These are phyloP conservation scores for Arxiozyma heterogenica DNA, from an alignment of 1,139 yeast species.

Conservation along the genomic window DNA sequence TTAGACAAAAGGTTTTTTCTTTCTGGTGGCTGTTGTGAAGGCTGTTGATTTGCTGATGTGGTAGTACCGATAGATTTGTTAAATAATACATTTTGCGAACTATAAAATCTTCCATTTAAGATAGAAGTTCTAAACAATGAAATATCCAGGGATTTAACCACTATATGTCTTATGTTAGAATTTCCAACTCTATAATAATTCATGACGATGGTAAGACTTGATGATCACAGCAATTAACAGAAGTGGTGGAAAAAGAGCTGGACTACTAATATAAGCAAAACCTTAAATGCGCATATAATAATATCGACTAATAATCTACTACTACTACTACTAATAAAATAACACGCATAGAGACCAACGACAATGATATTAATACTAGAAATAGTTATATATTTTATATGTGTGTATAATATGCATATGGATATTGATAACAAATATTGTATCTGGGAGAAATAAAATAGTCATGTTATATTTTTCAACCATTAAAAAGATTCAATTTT, in stretches of 20 bases:
- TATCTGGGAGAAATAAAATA: not conserved
- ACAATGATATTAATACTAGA: not conserved
- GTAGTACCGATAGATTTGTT: not conserved
- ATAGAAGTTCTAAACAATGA: not conserved
- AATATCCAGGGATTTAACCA: not conserved
- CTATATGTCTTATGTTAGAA: not conserved
- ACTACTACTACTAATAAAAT: too few species aligned
- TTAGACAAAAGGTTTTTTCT: conserved; percentile 63
- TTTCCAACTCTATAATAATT: not conserved
- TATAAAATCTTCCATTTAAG: not conserved
- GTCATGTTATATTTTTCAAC: not conserved
- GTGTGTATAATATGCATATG: too few species aligned
- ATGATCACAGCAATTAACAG: not conserved
- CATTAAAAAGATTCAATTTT: not conserved
- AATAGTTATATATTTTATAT: too few species aligned
- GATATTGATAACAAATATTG: too few species aligned
- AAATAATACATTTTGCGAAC: not conserved
- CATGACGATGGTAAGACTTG: not conserved
- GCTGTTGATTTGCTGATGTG: not conserved
- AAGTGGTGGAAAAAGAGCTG: not conserved
- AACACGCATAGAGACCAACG: too few species aligned
- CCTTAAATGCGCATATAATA: too few species aligned
- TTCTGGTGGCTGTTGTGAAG: not conserved
- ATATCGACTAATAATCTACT: too few species aligned
- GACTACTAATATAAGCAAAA: too few species aligned